Percentiles rank a stretch among this genome's conserved stretches.
These are phyloP conservation scores for Magnusiomyces paraingens DNA, from an alignment of 1,139 yeast species.

Conservation along the genomic window DNA sequence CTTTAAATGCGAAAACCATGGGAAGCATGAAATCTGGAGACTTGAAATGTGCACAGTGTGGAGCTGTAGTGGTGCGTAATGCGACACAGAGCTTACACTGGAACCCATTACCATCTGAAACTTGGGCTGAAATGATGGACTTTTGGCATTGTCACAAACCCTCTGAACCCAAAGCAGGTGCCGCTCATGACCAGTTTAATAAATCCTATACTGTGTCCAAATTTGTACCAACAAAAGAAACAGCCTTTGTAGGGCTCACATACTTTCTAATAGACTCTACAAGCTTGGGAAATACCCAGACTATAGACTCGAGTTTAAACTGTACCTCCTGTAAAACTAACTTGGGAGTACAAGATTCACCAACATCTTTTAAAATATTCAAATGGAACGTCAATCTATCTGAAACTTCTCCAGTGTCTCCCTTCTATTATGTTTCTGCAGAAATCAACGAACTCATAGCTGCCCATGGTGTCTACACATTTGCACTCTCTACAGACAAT, in stretches of 20 bases:
- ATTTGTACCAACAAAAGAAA: conserved; percentile 42
- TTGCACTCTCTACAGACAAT: conserved; percentile 21
- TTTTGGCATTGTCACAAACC: conserved; percentile 99
- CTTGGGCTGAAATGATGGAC: conserved; percentile 95
- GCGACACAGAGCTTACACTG: conserved; percentile 15
- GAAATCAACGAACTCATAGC: conserved; percentile 27
- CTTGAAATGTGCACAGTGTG: not conserved
- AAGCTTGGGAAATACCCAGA: not conserved
- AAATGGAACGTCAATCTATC: conserved; percentile 53
- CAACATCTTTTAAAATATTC: conserved; percentile 38
- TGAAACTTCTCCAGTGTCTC: conserved; percentile 12
- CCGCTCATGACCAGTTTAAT: conserved; percentile 18
- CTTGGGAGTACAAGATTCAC: conserved; percentile 36
- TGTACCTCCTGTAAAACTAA: conserved; percentile 28
- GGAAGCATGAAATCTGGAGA: not conserved
- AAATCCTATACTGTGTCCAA: conserved; percentile 27
- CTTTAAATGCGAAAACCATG: not conserved
- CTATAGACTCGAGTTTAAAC: not conserved
- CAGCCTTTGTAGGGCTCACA: conserved; percentile 51
- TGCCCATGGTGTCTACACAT: conserved; percentile 34
- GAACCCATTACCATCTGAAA: conserved; percentile 78
- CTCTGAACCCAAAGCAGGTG: conserved; percentile 29
- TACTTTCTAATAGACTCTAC: conserved; percentile 41
- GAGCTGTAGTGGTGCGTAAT: not conserved
- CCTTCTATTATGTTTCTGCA: conserved; percentile 24